Conservation (phyloP, 192 early-diverging fungal species). For the Backusella psychrophila region DNA sequence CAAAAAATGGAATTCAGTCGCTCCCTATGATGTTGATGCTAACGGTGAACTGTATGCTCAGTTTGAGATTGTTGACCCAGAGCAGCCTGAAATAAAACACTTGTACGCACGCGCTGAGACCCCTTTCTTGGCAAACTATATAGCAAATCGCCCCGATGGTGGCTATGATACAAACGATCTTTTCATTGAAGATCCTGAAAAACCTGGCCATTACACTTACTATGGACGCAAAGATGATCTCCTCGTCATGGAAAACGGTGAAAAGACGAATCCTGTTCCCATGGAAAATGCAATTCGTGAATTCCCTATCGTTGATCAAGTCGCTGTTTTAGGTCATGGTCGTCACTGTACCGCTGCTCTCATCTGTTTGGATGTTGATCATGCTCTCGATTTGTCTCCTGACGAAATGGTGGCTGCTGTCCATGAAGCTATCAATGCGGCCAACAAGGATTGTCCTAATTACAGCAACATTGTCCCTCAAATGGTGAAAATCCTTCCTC, state of each 20-base stretch:
- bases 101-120: not conserved
- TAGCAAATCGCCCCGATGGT: conserved; percentile 18
- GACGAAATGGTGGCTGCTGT: not conserved
- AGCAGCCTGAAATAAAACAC: not conserved
- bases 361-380: not conserved
- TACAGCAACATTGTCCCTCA: conserved; percentile 18
- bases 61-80: not conserved
- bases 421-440: conserved; percentile 6
- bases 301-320: not conserved
- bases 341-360: conserved; percentile 11
- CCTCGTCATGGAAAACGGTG: conserved; percentile 30
- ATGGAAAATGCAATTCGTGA: conserved; percentile 15
- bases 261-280: conserved; percentile 35
- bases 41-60: not conserved
- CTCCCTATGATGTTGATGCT: not conserved
- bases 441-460: conserved; percentile 23
- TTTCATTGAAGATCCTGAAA: not conserved
- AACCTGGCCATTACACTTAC: conserved; percentile 1
- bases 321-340: conserved; percentile 14
- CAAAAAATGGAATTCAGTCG: not conserved
- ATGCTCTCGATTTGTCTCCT: not conserved
- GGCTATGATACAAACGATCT: conserved; percentile 25
- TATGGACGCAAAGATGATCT: conserved; percentile 24
- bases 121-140: conserved; percentile 1
- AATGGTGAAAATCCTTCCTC: conserved; percentile 31